Evolutionary conservation across 2,329 filamentous ascomycete genomes (phyloP).

Genomic region (Cercospora zeae-maydis): DNA sequence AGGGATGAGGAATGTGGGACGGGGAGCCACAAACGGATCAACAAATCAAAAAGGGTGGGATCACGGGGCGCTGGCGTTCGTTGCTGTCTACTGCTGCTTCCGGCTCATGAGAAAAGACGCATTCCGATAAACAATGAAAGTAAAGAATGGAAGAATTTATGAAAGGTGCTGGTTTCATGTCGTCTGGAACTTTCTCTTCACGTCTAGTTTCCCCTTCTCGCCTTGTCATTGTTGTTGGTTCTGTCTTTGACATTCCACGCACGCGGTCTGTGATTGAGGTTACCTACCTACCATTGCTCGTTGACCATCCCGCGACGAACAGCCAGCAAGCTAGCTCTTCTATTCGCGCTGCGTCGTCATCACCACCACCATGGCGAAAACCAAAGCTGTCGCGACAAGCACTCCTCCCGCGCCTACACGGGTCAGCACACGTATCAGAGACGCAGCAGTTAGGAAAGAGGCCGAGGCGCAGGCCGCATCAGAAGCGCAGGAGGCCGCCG

Average conservation of each 20-base stretch:
- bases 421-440: constrained; percentile 4
- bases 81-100: background rate
- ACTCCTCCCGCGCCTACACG: background rate
- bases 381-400: background rate
- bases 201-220: no score
- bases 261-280: no score
- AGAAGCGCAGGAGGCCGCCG: background rate
- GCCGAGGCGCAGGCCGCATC: no score
- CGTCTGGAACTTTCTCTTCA: no score
- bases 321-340: no score
- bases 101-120: background rate
- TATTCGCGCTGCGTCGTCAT: background rate
- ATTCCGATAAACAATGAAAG: background rate
- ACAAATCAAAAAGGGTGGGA: no score
- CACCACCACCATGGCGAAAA: background rate
- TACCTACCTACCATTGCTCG: no score
- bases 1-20: constrained; percentile 15
- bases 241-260: no score
- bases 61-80: background rate
- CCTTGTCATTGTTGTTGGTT: no score
- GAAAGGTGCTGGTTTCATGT: no score
- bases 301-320: no score
- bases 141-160: background rate
- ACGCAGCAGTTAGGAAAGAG: background rate
- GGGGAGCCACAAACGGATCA: constrained; percentile 7